Base-by-base conservation (phyloP, 371 early-diverging fungal genomes). In the Mortierella sp. region DNA sequence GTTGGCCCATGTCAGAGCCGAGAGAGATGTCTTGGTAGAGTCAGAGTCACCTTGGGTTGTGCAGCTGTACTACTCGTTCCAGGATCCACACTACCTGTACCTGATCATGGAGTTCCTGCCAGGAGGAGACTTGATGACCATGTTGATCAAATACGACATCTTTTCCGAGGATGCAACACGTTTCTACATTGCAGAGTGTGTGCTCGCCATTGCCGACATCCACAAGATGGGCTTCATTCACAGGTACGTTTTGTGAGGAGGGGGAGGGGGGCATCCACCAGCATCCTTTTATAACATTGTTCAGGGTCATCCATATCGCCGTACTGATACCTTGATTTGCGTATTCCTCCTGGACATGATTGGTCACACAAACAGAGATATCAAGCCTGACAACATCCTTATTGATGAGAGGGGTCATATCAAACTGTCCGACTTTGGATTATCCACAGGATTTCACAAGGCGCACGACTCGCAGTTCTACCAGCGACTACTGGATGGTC, bases 41-140 rank as follows among this genome's bases (percentile, higher is more conserved):
- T 89, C 94, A 1, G 92, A 95, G 69, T 96, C 97, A 16, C 94
- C 95, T 43, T 99, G 99, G 98, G 96, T 99, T n/a, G 96, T 99
- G 39, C 95, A 97, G 79, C 85, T 98, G 37, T 96, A 92, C 78
- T 96, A 94, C 72, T 96, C 94, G 21, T 98, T 98, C 82, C 99
- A 98, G 82, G 98, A 98, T 77, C 67, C 92, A n/a, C 85, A 89
- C 54, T 94, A 93, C 73, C 87, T 98, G 31, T 98, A 98, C 79
- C 83, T 98, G 58, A 95, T 98, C 71, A 98, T 98, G 99, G 99
- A 98, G 82, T 98, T 97, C 63, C 79, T 97, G 62, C 97, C 98
- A 0, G 99, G 97, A 29, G 98, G 98, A 57, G 97, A 97, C 81
- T 82, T 99, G 84, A 98, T 99, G 96, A 95, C 96, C 19, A 95